These are phyloP conservation scores for Passiflora organensis DNA, from an alignment of 345 rosid species.

Conservation along the genomic window DNA sequence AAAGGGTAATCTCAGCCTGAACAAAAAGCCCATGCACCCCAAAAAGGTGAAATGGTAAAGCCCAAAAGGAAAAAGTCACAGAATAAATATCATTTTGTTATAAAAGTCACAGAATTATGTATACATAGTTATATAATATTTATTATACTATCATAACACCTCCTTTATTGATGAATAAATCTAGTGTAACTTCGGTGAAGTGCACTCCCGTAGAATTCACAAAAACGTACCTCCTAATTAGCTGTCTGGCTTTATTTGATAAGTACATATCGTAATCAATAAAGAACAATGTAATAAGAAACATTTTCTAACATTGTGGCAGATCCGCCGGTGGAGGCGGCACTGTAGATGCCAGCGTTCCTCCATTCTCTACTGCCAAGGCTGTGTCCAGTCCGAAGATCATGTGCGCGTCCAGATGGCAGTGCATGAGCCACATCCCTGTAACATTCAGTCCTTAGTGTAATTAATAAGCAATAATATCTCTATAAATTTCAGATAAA, in stretches of 20 bases:
- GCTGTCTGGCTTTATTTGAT: not conserved
- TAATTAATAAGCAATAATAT: not conserved
- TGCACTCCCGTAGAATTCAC: not conserved
- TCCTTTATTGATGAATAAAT: not conserved
- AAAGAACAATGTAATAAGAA: not conserved
- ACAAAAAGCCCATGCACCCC: no score
- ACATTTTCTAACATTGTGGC: constrained; percentile 39
- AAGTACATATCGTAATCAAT: not conserved
- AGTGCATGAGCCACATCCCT: constrained; percentile 74
- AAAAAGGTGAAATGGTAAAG: no score
- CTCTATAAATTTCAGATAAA: not conserved
- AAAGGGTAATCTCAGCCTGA: no score
- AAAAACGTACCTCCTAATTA: not conserved
- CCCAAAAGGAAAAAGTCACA: no score
- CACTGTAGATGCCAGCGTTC: constrained; percentile 38
- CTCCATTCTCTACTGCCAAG: constrained; percentile 58
- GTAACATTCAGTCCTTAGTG: not conserved
- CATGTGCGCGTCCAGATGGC: constrained; percentile 64
- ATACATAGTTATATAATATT: no score
- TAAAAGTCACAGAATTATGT: no score
- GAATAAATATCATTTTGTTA: no score
- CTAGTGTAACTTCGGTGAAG: not conserved
- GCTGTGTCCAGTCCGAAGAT: constrained; percentile 54
- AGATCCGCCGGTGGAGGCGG: constrained; percentile 74
- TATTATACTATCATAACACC: no score